Evolutionary conservation across 192 early-diverging fungal species (phyloP), one percentile per base, ranked within the genome.

Genomic region (Entomortierella chlamydospora): DNA sequence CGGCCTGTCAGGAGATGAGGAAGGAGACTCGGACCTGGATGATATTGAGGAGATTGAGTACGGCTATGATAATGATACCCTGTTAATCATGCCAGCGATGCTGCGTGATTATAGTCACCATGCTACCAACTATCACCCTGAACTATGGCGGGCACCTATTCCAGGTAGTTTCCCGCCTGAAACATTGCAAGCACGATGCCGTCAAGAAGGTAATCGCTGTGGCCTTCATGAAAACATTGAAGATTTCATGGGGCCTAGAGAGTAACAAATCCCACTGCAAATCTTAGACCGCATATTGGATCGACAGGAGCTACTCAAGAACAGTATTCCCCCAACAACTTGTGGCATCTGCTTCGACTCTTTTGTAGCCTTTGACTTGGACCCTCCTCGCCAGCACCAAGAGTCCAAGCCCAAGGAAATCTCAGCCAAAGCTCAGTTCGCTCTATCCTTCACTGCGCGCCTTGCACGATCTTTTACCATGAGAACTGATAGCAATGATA

Each of bases 281-380:
- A 28, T 15, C 39, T 13, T 61, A 79, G 76, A 79, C 51, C 76
- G 76, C 10, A 43, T 66, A 25, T n/a, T 79, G 51, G 76, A 79
- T 49, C 45, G 76, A 7, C 47, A 61, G n/a, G 76, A 79, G n/a
- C 12, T 79, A 49, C 57, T 79, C 7, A 70, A 79, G 63, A 79
- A 56, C 23, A 79, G 56, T 15, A 70, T 79, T 2, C 37, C 76
- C 37, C 62, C 76, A 20, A 79, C 76, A 23, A 79, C 76, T 3
- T 79, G 76, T 25, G 76, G 76, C 17, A 79, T 79, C 12, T 79
- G 76, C 28, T 79, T 79, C n/a, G 76, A 79, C 39, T 53, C 68
- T 0, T 79, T 79, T 34, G 65, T 63, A 4, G 31, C 62, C 6
- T 70, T 79, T 70, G 68, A 79, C 25, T 33, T 79, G 7, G 56